Conservation (phyloP, 2,329 filamentous ascomycete species). For the Fusarium sp. region DNA sequence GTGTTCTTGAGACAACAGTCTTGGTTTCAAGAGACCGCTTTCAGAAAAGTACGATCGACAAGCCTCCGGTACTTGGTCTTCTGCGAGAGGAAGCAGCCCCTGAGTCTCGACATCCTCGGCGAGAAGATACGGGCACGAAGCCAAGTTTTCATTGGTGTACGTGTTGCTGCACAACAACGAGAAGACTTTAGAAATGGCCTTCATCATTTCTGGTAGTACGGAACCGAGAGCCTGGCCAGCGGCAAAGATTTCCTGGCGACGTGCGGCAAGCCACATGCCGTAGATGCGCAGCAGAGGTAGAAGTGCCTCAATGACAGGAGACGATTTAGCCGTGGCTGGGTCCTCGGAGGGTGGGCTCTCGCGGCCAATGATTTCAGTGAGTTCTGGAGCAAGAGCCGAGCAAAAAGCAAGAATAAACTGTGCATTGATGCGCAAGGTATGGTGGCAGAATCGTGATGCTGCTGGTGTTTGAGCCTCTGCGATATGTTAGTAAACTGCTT, state of each 20-base stretch:
- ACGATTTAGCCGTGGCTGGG: conserved; percentile 50
- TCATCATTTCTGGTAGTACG: conserved; percentile 61
- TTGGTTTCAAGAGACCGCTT: conserved; percentile 56
- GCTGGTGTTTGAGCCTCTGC: conserved; percentile 61
- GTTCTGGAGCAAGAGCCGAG: conserved; percentile 76
- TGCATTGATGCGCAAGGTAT: conserved; percentile 81
- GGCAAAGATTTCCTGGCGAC: conserved; percentile 60
- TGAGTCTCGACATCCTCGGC: conserved; percentile 63
- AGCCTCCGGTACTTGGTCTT: conserved; percentile 53
- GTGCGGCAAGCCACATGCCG: conserved; percentile 65
- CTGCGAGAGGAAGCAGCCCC: conserved; percentile 59
- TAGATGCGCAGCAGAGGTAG: conserved; percentile 67
- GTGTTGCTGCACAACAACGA: conserved; percentile 62
- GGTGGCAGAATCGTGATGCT: conserved; percentile 66
- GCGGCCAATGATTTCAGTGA: conserved; percentile 63
- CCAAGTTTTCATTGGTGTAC: conserved; percentile 55
- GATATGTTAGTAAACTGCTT: conserved; percentile 17
- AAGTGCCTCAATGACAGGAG: conserved; percentile 57
- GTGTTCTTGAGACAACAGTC: conserved; percentile 50
- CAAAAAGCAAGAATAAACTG: conserved; percentile 81
- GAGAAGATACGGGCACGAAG: conserved; percentile 62
- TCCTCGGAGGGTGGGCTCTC: conserved; percentile 43
- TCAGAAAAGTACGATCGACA: conserved; percentile 56
- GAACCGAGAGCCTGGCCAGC: conserved; percentile 60
- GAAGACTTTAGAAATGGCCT: conserved; percentile 60